Evolutionary conservation across 2,329 filamentous ascomycete species (phyloP), one percentile per base, ranked within the genome.

Genomic region (Sarocladiaceae sp.): DNA sequence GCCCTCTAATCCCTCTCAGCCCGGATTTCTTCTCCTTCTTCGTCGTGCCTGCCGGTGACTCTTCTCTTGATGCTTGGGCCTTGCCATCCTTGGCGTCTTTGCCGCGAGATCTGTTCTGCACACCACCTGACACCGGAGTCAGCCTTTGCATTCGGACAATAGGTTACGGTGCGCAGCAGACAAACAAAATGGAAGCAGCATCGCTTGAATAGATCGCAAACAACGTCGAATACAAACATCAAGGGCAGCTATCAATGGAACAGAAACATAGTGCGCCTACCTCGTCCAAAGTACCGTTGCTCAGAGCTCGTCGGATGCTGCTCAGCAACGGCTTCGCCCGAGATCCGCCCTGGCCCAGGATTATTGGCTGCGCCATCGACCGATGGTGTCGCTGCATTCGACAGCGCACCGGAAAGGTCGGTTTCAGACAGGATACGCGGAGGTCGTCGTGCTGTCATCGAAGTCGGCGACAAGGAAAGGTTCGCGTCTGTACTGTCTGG

Each of bases 341-440:
- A 67, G 13, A 62, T 62, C 6, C 67, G 59, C n/a, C 61, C 60
- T 29, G 63, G 60, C n/a, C n/a, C n/a, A 21, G 47, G 55, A 7
- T n/a, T 9, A 7, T 45, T 51, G 58, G 48, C 46, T 59, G 51
- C 52, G 52, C 9, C 35, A 63, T 66, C 16, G 69, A 57, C n/a
- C 68, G 62, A 18, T 68, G 65, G 26, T 41, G 15, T 41, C 2
- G 68, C 68, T 19, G 63, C 59, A 44, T 70, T 72, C 49, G 63
- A 68, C 9, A 67, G 63, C 12, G 63, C 61, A 48, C 72, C 69
- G n/a, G 62, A 52, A 3, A 54, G 47, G 29, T 75, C 70, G 1
- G 67, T 51, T 26, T 73, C 69, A 1, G 74, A 73, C 31, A 70
- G 57, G 6, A 67, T 64, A 12, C 68, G 65, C 4, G 65, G 65